Conservation (phyloP, 2,329 filamentous ascomycete genomes). For the Gremmenia infestans region DNA sequence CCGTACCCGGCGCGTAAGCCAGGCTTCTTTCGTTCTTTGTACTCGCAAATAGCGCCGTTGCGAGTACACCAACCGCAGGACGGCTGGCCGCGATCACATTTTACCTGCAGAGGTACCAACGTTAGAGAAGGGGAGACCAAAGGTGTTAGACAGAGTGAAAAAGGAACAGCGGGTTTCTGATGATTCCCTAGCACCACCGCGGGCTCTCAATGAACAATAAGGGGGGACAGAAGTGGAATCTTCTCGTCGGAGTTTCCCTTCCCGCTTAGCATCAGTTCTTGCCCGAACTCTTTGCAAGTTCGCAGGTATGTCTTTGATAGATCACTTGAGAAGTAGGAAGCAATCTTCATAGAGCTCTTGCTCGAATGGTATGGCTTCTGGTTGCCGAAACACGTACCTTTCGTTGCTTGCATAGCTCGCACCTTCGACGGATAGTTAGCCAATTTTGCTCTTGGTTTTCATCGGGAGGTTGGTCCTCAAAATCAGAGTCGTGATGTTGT, state of each 20-base stretch:
- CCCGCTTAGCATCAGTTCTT: neutral
- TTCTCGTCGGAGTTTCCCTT: neutral
- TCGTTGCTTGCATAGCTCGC: constrained; percentile 75
- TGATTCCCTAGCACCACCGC: no score
- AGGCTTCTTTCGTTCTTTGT: constrained; percentile 65
- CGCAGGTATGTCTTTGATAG: neutral
- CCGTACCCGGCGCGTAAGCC: constrained; percentile 62
- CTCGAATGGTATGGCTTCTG: neutral
- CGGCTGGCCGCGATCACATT: constrained; percentile 72
- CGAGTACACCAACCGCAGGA: constrained; percentile 64
- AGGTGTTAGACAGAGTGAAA: no score
- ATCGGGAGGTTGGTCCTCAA: constrained; percentile 12
- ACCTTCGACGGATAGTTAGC: constrained; percentile 43
- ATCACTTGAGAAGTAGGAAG: neutral
- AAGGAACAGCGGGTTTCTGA: no score
- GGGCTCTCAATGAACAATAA: no score
- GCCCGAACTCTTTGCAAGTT: neutral
- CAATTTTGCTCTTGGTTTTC: constrained; percentile 22
- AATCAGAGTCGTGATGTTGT: constrained; percentile 9
- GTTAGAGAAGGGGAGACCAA: neutral
- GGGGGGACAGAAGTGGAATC: no score
- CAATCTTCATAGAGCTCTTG: neutral
- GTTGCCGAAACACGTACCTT: constrained; percentile 50
- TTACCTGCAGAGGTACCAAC: constrained; percentile 43
- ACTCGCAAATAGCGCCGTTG: constrained; percentile 59